Evolutionary conservation across 2,329 filamentous ascomycete genomes (phyloP).

Genomic region (Aschersonia sp.): DNA sequence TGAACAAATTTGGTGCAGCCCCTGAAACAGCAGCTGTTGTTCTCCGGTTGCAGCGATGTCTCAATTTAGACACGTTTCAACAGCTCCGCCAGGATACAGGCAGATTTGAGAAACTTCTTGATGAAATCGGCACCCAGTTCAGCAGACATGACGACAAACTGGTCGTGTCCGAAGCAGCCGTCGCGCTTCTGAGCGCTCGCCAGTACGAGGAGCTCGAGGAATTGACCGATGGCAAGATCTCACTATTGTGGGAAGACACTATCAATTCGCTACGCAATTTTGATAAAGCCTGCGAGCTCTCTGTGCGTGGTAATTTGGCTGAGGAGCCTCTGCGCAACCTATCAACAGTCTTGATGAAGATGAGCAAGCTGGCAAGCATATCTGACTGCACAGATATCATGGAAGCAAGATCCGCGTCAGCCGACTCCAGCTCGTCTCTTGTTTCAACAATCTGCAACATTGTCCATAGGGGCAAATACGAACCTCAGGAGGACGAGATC

Average conservation of each 20-base stretch:
- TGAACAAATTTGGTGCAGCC: slow-evolving; percentile 88
- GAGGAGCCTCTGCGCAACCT: slow-evolving; percentile 53
- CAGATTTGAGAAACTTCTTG: slow-evolving; percentile 65
- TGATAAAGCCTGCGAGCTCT: slow-evolving; percentile 57
- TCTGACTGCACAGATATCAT: slow-evolving; percentile 64
- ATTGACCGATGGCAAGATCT: slow-evolving; percentile 64
- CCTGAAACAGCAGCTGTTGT: slow-evolving; percentile 78
- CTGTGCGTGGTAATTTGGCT: slow-evolving; percentile 53
- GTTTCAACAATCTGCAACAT: slow-evolving; percentile 61
- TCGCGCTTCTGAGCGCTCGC: slow-evolving; percentile 71
- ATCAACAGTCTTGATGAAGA: slow-evolving; percentile 60
- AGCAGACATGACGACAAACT: slow-evolving; percentile 77
- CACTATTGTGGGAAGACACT: slow-evolving; percentile 74
- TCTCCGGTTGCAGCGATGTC: slow-evolving; percentile 68
- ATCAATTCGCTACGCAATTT: slow-evolving; percentile 60
- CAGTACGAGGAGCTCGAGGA: slow-evolving; percentile 83
- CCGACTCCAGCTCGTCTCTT: slow-evolving; percentile 33
- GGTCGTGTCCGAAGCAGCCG: slow-evolving; percentile 72
- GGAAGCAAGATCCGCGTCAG: slow-evolving; percentile 42
- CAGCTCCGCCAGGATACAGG: slow-evolving; percentile 77
- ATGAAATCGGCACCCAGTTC: slow-evolving; percentile 91
- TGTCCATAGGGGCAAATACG: slow-evolving; percentile 57
- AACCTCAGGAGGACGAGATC: slow-evolving; percentile 53
- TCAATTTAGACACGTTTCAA: slow-evolving; percentile 79
- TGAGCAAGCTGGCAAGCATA: slow-evolving; percentile 67